Conservation (phyloP, 2,329 filamentous ascomycete genomes). For the Malbranchea zuffiana region DNA sequence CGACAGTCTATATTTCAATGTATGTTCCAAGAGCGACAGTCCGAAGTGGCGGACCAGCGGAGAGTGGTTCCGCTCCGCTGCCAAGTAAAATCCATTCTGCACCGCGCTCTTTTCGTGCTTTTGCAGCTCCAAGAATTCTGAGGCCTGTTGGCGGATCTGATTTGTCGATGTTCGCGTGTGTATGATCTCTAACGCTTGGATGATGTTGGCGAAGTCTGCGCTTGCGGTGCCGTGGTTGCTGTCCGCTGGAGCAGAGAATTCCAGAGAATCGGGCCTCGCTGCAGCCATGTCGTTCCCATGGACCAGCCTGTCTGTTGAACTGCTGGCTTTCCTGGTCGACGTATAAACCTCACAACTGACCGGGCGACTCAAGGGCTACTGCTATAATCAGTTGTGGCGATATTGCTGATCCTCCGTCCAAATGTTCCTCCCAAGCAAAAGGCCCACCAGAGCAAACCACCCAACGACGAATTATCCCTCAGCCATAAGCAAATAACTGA, state of each 20-base stretch:
- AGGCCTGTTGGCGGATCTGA: constrained; percentile 68
- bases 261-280: constrained; percentile 3
- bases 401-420: no score
- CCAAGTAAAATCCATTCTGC: constrained; percentile 72
- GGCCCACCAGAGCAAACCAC: no score
- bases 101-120: constrained; percentile 72
- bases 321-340: no score
- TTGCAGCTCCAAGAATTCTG: constrained; percentile 72
- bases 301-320: no score
- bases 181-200: constrained; percentile 75
- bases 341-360: no score
- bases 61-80: constrained; percentile 61
- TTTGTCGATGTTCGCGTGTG: constrained; percentile 75
- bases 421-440: no score
- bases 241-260: constrained; percentile 4
- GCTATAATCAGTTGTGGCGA: no score
- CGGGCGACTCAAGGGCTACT: no score
- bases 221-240: constrained; percentile 6
- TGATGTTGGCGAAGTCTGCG: constrained; percentile 42
- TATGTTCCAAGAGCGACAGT: constrained; percentile 79
- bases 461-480: no score
- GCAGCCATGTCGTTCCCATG: constrained; percentile 9
- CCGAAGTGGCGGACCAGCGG: constrained; percentile 87
- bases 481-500: no score
- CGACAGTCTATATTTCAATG: constrained; percentile 74